Evolutionary conservation across 1,284 basidiomycete genomes (phyloP).

Genomic region (Cystobasidiaceae sp.): DNA sequence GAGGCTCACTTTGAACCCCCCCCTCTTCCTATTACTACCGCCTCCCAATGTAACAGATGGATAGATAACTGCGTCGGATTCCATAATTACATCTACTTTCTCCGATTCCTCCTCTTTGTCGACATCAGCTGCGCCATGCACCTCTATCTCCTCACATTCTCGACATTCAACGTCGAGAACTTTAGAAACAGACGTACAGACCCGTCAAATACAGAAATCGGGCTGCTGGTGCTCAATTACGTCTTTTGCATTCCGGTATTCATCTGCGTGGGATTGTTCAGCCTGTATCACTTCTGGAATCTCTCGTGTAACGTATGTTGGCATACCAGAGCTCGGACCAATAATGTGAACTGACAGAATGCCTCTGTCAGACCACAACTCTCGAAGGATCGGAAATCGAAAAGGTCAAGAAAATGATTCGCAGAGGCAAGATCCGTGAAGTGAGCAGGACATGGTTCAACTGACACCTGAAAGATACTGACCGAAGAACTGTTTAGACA

Average conservation of each 20-base stretch:
- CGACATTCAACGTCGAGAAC: constrained; percentile 50
- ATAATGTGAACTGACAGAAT: not conserved
- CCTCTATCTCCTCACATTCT: constrained; percentile 64
- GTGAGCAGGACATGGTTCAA: constrained; percentile 48
- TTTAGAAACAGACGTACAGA: constrained; percentile 20
- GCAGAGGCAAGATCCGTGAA: constrained; percentile 77
- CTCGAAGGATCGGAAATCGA: constrained; percentile 99
- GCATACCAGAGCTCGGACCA: not conserved
- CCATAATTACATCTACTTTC: constrained; percentile 81
- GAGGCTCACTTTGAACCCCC: not conserved
- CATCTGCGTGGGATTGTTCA: constrained; percentile 67
- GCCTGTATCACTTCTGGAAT: constrained; percentile 80
- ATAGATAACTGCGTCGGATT: constrained; percentile 76
- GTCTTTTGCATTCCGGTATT: constrained; percentile 78
- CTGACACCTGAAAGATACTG: not conserved
- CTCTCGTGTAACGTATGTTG: constrained; percentile 59
- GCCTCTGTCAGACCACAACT: constrained; percentile 60
- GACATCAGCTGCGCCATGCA: constrained; percentile 82
- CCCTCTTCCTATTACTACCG: too few species aligned
- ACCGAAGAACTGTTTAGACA: constrained; percentile 53
- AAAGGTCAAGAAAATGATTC: constrained; percentile 75
- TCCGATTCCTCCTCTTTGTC: constrained; percentile 87
- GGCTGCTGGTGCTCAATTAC: constrained; percentile 84
- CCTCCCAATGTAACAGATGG: constrained; percentile 12
- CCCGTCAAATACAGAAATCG: constrained; percentile 35